Evolutionary conservation across 371 early-diverging fungal species (phyloP), one percentile per base, ranked within the genome.

Genomic region (Dichotomocladium elegans): DNA sequence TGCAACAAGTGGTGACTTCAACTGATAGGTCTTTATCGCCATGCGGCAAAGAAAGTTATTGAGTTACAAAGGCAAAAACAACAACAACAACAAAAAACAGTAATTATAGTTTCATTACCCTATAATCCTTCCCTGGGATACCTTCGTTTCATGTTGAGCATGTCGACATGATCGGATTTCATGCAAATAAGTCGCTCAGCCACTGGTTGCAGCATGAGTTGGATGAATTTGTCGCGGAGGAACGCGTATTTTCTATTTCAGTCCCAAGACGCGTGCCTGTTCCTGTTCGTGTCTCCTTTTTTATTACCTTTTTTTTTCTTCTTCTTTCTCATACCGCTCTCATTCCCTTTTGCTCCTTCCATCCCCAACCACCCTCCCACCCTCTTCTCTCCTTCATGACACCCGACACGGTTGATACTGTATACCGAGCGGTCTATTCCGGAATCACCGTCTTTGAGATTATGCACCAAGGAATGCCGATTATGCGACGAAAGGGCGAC

Each of bases 401-500:
- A 37, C 21, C 37, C 21, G 37, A 37, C 7, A n/a, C 37, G 21
- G n/a, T 17, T 21, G 37, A 37, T 5, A 21, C 17, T 15, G 37
- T 85, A 40, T 82, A 80, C 49, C 65, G 74, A 49, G 92, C 94
- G 28, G 84, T 86, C 12, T 94, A 94, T 61, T 92, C 93, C 14
- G 89, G 91, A 30, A 80, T 91, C 15, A 82, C 88, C 7, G 95
- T 92, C 8, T 93, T 83, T 57, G 93, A 94, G 67, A 86, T 89
- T 83, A 78, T 92, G 64, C 83, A 86, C 43, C 75, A 84, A 35
- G 86, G 83, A 25, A 80, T 90, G 24, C 91, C 93, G 3, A 89
- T 96, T 12, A 98, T 98, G 98, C 82, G 94, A 3, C 60, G 98
- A 57, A 80, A 88, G 48, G 68, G 77, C 15, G 96, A 96, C 73